Percentiles rank a stretch among this genome's conserved stretches.
Conservation (phyloP, 1,284 basidiomycete genomes). For the Rhodotorula sp. region DNA sequence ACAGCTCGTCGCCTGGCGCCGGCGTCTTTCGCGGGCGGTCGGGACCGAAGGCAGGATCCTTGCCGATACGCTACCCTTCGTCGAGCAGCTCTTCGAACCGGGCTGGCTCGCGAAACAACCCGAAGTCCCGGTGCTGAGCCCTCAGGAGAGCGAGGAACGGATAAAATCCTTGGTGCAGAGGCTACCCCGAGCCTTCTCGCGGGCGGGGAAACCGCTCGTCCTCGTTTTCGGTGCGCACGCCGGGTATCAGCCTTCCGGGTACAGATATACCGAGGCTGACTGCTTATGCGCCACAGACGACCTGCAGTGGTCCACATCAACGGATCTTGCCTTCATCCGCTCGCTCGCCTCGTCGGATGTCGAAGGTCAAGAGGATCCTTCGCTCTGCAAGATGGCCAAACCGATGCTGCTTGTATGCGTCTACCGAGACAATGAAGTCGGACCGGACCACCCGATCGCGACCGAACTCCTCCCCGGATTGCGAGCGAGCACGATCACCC, state of each 20-base stretch:
- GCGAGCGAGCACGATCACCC: slow-evolving; percentile 6
- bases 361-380: slow-evolving; percentile 8
- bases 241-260: too few relatives aligned
- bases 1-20: slow-evolving; percentile 27
- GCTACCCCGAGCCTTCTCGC: slow-evolving; percentile 29
- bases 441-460: slow-evolving; percentile 28
- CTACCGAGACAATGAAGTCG: slow-evolving; percentile 38
- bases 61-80: slow-evolving; percentile 31
- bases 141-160: slow-evolving; percentile 31
- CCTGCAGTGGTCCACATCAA: slow-evolving; percentile 32
- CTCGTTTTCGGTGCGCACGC: slow-evolving; percentile 30
- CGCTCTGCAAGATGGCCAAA: slow-evolving; percentile 16
- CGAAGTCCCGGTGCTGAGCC: slow-evolving; percentile 12
- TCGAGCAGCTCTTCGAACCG: slow-evolving; percentile 34
- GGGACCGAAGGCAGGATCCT: slow-evolving; percentile 34
- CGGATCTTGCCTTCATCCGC: slow-evolving; percentile 36
- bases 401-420: slow-evolving; percentile 32
- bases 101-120: slow-evolving; percentile 31
- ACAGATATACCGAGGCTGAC: too few relatives aligned
- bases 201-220: slow-evolving; percentile 31
- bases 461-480: slow-evolving; percentile 22
- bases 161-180: slow-evolving; percentile 26
- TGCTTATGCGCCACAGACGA: slow-evolving; percentile 14
- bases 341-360: slow-evolving; percentile 18
- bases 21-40: slow-evolving; percentile 24